Evolutionary conservation across 192 early-diverging fungal genomes (phyloP), one percentile per base, ranked within the genome.

Genomic region (Geranomyces michiganensis): DNA sequence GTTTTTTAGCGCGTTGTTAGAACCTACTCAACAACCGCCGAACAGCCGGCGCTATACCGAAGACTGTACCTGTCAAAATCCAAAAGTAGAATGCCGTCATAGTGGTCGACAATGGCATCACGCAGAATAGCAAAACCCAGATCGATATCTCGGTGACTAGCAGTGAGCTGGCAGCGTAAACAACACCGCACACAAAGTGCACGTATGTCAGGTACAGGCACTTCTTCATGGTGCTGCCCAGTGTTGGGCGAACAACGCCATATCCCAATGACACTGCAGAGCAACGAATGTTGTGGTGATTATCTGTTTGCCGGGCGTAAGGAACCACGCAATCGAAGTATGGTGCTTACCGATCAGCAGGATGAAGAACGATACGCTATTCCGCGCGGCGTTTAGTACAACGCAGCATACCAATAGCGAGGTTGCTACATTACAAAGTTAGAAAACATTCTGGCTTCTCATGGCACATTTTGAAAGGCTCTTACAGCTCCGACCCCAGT

Each of bases 1-100:
- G 33, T 41, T 3, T 41, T n/a, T n/a, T n/a, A n/a, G n/a, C n/a
- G n/a, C n/a, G n/a, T n/a, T n/a, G n/a, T n/a, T n/a, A n/a, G n/a
- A n/a, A n/a, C n/a, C n/a, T n/a, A n/a, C n/a, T n/a, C n/a, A n/a
- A n/a, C n/a, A n/a, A n/a, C n/a, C n/a, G n/a, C n/a, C n/a, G n/a
- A 41, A 41, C 36, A 41, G 3, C 10, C 5, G 10, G 36, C 44
- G 30, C 4, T 2, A 47, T 46, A 10, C 36, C 13, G n/a, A 41
- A 8, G 8, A 33, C 9, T 48, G 46, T 59, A 71, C 92, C 93
- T 48, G 87, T 86, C 51, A 99, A 78, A 12, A 89, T 99, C 91
- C 94, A 95, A n/a, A 92, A 84, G 78, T 99, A 97, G 64, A 99
- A 99, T 29, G 87, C 76, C 0, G 92, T 92, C 95, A 97, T 93